phyloP scores from a whole-genome alignment of 1,284 basidiomycete species.

The Moesziomyces antarcticus region DNA sequence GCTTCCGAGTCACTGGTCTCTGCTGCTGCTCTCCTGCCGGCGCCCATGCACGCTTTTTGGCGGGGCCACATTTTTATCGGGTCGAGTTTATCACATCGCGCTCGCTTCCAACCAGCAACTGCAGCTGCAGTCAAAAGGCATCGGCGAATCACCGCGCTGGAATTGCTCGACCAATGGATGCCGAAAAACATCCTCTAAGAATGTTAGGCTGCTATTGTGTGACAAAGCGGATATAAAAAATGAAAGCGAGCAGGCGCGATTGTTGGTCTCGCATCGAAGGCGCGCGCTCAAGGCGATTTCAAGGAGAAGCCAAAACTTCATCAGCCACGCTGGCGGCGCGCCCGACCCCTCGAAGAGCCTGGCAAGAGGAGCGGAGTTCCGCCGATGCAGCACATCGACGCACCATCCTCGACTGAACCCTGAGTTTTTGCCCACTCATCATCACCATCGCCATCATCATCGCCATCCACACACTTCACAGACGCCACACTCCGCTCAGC shows the following conservation, averaged over 20 bases:
- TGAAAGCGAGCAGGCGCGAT: no score
- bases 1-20: constrained; percentile 26
- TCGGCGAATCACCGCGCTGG: constrained; percentile 25
- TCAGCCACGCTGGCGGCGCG: no score
- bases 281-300: no score
- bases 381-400: constrained; percentile 8
- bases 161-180: constrained; percentile 1
- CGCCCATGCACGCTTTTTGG: background rate
- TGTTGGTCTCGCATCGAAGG: no score
- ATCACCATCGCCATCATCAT: background rate
- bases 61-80: constrained; percentile 15
- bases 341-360: no score
- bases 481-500: no score
- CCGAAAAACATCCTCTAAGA: no score
- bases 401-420: constrained; percentile 6
- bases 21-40: no score
- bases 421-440: background rate
- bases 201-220: no score
- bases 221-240: no score
- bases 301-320: background rate
- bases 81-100: constrained; percentile 6
- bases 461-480: no score
- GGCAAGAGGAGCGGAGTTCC: constrained; percentile 21
- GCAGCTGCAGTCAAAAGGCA: background rate
- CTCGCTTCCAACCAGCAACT: constrained; percentile 2